A percentile compares a stretch with the other conserved stretches of the same genome.
Conservation (phyloP, 148 eudicot species). For the Diospyros lotus region DNA sequence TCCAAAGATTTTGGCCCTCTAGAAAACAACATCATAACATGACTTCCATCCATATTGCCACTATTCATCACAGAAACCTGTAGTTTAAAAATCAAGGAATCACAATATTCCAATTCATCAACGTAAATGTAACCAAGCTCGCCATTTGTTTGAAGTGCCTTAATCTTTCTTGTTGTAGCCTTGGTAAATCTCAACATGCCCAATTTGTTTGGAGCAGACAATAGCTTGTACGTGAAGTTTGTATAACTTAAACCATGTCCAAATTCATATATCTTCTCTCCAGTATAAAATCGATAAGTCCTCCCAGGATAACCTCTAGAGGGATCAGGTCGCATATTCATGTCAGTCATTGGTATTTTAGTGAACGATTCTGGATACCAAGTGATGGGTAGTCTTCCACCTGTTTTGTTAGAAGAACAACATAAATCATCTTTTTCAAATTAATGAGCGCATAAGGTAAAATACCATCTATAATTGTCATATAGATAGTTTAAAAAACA, state of each 20-base stretch:
- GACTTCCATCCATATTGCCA: slow-evolving; percentile 65
- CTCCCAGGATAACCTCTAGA: slow-evolving; percentile 71
- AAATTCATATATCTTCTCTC: slow-evolving; percentile 53
- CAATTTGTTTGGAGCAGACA: slow-evolving; percentile 49
- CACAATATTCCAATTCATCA: slow-evolving; percentile 51
- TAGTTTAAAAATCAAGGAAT: slow-evolving; percentile 49
- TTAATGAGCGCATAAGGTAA: no score
- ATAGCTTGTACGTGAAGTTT: slow-evolving; percentile 49
- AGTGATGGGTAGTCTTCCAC: slow-evolving; percentile 9
- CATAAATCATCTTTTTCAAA: no score
- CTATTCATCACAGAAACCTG: slow-evolving; percentile 48
- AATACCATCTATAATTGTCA: no score
- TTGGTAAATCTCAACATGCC: slow-evolving; percentile 25
- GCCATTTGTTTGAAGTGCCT: slow-evolving; percentile 21
- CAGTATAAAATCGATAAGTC: slow-evolving; percentile 87
- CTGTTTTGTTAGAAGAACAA: no score
- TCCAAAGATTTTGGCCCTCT: slow-evolving; percentile 22
- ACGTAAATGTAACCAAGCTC: slow-evolving; percentile 33
- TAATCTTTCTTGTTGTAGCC: slow-evolving; percentile 20
- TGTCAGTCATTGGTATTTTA: slow-evolving; percentile 16
- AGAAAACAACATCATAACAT: slow-evolving; percentile 61
- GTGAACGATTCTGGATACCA: slow-evolving; percentile 12
- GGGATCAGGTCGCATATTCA: slow-evolving; percentile 7
- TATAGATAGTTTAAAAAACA: no score
- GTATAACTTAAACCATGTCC: slow-evolving; percentile 91